Base-by-base conservation (phyloP, 225 moss, liverwort and hornwort species). In the Takakia lepidozioides region DNA sequence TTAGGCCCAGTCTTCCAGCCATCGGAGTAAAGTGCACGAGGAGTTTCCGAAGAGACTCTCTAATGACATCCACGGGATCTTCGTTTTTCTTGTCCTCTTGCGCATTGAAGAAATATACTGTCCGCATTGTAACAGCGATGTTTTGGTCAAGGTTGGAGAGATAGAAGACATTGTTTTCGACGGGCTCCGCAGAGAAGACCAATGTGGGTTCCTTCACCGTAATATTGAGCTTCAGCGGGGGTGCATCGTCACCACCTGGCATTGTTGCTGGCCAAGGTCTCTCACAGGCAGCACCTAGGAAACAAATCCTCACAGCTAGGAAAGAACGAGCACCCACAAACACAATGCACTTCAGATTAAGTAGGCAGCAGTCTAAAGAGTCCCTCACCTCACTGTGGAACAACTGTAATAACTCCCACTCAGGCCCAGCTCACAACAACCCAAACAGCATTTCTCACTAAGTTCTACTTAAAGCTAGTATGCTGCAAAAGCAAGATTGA, bases 101-200 rank as follows among this genome's bases (percentile, higher is more conserved):
- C 0, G 59, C 82, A 3, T 70, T 76, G 66, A 77, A 82, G 54
- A 76, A 70, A 29, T 77, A 70, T 10, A 82, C 69, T 5, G 82
- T 73, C 29, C 67, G 69, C 76, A 82, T 76, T 29, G 69, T 63
- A 10, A 82, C 73, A 5, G 82, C 82, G 5, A 82, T 82, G 61
- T 82, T 82, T 53, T 82, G 82, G 60, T 82, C 82, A 45, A 82
- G 49, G 39, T 82, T 82, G 11, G 43, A 57, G 20, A 82, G 48
- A 49, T 59, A 77, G 55, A 63, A 67, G 3, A 64, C 61, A 0
- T 74, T 66, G 3, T 67, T 63, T 60, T 19, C 32, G 50, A 66
- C 70, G 0, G 70, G 54, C 25, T 47, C 56, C 4, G 74, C 66
- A 0, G 79, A 74, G 28, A 60, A 63, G 22, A 74, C 60, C 42